Conservation (phyloP, 371 early-diverging fungal species). For the Syncephalastrum contaminatum region DNA sequence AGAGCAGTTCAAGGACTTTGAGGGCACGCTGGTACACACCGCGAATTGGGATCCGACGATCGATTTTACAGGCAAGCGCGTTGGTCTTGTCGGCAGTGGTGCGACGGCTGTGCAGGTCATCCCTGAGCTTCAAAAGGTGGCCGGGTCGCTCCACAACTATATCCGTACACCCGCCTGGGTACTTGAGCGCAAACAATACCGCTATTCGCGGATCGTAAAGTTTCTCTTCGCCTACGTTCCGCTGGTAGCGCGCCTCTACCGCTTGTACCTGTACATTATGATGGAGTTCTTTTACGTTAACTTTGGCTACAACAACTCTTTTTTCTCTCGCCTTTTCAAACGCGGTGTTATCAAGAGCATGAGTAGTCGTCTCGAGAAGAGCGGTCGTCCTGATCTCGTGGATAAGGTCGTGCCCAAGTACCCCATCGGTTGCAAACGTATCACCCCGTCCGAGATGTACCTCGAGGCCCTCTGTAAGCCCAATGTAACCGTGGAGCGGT, state of each 20-base stretch:
- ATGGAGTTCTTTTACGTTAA: constrained; percentile 14
- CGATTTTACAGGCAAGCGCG: constrained; percentile 45
- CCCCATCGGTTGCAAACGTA: constrained; percentile 29
- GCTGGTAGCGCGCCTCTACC: constrained; percentile 12
- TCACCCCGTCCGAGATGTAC: constrained; percentile 22
- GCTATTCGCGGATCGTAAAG: constrained; percentile 11
- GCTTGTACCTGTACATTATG: constrained; percentile 9
- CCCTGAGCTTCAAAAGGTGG: constrained; percentile 15
- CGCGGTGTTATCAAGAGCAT: constrained; percentile 1
- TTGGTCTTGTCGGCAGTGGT: constrained; percentile 54
- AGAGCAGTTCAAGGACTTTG: constrained; percentile 43
- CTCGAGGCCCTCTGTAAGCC: constrained; percentile 18
- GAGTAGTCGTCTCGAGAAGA: constrained; percentile 7
- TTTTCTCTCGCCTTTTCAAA: constrained; percentile 1
- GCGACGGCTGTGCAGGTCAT: constrained; percentile 33
- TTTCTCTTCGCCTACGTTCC: constrained; percentile 17
- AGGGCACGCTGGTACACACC: constrained; percentile 48
- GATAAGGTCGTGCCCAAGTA: constrained; percentile 17
- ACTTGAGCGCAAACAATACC: constrained; percentile 5
- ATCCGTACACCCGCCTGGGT: constrained; percentile 24
- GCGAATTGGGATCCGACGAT: constrained; percentile 46
- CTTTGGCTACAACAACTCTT: constrained; percentile 10
- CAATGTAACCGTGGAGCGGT: constrained; percentile 21
- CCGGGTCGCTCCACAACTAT: constrained; percentile 13
- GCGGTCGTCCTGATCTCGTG: constrained; percentile 18